phyloP scores from a whole-genome alignment of 208 protist genomes.

The Crithidia sp. region DNA sequence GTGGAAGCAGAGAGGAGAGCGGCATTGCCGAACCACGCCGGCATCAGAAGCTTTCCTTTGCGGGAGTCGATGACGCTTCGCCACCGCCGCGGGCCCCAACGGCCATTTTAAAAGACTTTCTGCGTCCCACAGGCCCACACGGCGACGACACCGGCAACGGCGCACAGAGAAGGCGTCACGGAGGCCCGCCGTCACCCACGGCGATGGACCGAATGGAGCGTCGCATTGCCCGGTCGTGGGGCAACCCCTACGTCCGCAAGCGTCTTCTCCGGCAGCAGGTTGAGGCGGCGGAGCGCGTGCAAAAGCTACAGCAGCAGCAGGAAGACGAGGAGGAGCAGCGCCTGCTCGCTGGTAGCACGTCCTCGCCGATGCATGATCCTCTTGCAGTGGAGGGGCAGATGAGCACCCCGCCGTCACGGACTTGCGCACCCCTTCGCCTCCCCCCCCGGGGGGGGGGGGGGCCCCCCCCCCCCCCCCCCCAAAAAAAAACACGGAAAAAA shows the following conservation, averaged over 20 bases:
- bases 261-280: conserved; percentile 34
- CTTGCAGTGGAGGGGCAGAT: too few relatives aligned
- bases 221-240: conserved; percentile 67
- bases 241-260: conserved; percentile 80
- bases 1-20: background rate
- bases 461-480: too few relatives aligned
- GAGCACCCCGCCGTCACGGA: too few relatives aligned
- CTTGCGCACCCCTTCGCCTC: too few relatives aligned
- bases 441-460: too few relatives aligned
- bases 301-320: conserved; percentile 7
- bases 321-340: background rate
- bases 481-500: too few relatives aligned
- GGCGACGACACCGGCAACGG: background rate
- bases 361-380: too few relatives aligned
- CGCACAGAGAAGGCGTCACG: background rate
- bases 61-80: conserved; percentile 3
- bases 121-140: background rate
- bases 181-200: conserved; percentile 4
- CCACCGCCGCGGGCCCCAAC: background rate
- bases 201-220: conserved; percentile 59
- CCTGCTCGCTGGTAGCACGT: too few relatives aligned
- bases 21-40: background rate
- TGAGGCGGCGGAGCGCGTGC: conserved; percentile 14
- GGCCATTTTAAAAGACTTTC: conserved; percentile 3
- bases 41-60: background rate